A percentile compares a stretch with the other conserved stretches of the same genome.
These are phyloP conservation scores for Gracilariopsis chorda DNA, from an alignment of 23 red algal genomes.

Conservation along the genomic window DNA sequence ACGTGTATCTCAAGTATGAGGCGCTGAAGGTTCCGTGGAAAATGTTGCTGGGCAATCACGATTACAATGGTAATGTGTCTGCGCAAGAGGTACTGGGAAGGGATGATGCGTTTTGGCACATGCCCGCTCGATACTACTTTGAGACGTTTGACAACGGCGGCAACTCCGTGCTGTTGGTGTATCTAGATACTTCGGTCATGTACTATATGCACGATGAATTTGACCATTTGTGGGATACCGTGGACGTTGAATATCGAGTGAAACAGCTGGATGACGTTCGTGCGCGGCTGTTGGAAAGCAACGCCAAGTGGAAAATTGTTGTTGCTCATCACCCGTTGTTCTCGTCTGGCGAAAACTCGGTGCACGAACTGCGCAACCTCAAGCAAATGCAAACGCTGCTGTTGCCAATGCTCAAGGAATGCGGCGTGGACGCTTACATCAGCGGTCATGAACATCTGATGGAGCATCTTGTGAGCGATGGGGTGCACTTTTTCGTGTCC, in stretches of 20 bases:
- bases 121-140: constrained; percentile 59
- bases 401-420: constrained; percentile 5
- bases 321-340: constrained; percentile 81
- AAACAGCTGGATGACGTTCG: constrained; percentile 11
- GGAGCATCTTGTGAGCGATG: constrained; percentile 59
- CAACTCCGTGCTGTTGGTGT: constrained; percentile 50
- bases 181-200: constrained; percentile 76
- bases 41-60: constrained; percentile 81
- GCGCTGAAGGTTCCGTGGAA: constrained; percentile 63
- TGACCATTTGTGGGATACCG: background rate
- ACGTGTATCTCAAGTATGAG: constrained; percentile 51
- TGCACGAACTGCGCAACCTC: background rate
- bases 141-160: background rate
- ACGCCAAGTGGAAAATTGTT: constrained; percentile 63
- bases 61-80: constrained; percentile 61
- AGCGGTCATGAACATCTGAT: constrained; percentile 72
- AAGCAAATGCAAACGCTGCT: constrained; percentile 33
- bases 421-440: constrained; percentile 45
- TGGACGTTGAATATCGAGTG: background rate
- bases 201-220: constrained; percentile 34
- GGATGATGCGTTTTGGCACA: constrained; percentile 42
- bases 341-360: constrained; percentile 38
- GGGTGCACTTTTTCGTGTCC: constrained; percentile 49
- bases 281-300: background rate
- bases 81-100: constrained; percentile 38